phyloP scores from a whole-genome alignment of 768 basidiomycete genomes.

The Dentipellis fragilis region DNA sequence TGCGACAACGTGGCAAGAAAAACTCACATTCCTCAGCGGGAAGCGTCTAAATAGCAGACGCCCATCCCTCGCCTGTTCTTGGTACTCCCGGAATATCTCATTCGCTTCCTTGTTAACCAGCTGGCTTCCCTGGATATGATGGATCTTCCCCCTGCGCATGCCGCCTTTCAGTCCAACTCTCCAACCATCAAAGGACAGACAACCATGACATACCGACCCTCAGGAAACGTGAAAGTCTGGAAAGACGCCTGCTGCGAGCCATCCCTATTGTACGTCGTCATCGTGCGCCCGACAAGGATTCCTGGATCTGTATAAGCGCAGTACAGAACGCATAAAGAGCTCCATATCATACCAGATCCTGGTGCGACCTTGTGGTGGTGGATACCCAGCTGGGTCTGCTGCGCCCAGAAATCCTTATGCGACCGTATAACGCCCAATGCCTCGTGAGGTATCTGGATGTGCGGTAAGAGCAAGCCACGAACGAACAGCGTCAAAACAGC shows the following conservation, averaged over 20 bases:
- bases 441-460: background rate
- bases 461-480: background rate
- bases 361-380: conserved; percentile 14
- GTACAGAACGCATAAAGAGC: background rate
- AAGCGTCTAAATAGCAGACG: conserved; percentile 56
- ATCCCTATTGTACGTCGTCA: background rate
- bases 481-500: conserved; percentile 2
- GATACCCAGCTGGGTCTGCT: conserved; percentile 17
- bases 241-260: conserved; percentile 9
- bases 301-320: background rate
- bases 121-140: conserved; percentile 36
- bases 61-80: conserved; percentile 49
- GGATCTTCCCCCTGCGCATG: conserved; percentile 46
- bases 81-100: conserved; percentile 53
- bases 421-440: conserved; percentile 16
- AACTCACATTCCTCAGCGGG: conserved; percentile 55
- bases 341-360: background rate
- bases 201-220: background rate
- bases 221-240: background rate
- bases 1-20: background rate
- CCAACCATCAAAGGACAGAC: background rate
- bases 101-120: conserved; percentile 37
- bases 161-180: background rate
- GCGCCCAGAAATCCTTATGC: conserved; percentile 30
- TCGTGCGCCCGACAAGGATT: conserved; percentile 5